These are phyloP conservation scores for Sherardia arvensis DNA, from an alignment of 257 asterid species.

Conservation along the genomic window DNA sequence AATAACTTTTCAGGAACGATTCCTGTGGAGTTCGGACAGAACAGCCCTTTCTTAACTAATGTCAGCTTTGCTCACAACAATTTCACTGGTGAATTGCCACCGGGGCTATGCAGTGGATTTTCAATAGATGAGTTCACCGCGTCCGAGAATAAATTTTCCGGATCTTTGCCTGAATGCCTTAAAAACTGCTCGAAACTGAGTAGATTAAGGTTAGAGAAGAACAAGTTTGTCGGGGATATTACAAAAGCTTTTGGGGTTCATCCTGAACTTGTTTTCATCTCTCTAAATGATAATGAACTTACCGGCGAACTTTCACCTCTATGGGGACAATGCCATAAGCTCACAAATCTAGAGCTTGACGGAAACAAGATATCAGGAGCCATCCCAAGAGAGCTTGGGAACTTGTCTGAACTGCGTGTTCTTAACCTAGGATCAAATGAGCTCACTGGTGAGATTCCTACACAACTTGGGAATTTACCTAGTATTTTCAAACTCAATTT, in stretches of 20 bases:
- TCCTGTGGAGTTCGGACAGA: slow-evolving; percentile 51
- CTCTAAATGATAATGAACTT: slow-evolving; percentile 45
- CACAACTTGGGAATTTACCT: slow-evolving; percentile 35
- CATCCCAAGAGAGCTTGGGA: slow-evolving; percentile 61
- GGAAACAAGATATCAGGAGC: slow-evolving; percentile 47
- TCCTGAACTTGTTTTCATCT: slow-evolving; percentile 38
- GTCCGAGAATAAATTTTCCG: slow-evolving; percentile 42
- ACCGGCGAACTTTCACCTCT: slow-evolving; percentile 46
- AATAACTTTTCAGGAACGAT: slow-evolving; percentile 49
- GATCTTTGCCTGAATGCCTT: slow-evolving; percentile 60
- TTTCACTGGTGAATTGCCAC: slow-evolving; percentile 63
- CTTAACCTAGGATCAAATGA: slow-evolving; percentile 53
- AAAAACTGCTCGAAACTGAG: slow-evolving; percentile 40
- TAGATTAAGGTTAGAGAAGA: slow-evolving; percentile 53
- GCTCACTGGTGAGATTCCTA: slow-evolving; percentile 53
- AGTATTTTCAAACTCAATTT: slow-evolving; percentile 34
- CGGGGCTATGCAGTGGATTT: slow-evolving; percentile 47
- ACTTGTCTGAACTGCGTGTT: slow-evolving; percentile 33
- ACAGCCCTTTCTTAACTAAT: slow-evolving; percentile 28
- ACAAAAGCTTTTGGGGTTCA: slow-evolving; percentile 55
- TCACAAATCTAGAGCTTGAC: slow-evolving; percentile 40
- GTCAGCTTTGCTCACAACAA: slow-evolving; percentile 47
- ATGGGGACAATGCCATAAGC: slow-evolving; percentile 46
- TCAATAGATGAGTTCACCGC: slow-evolving; percentile 38
- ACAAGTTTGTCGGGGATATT: slow-evolving; percentile 48